phyloP scores from a whole-genome alignment of 768 basidiomycete species.

The Mycena venus region DNA sequence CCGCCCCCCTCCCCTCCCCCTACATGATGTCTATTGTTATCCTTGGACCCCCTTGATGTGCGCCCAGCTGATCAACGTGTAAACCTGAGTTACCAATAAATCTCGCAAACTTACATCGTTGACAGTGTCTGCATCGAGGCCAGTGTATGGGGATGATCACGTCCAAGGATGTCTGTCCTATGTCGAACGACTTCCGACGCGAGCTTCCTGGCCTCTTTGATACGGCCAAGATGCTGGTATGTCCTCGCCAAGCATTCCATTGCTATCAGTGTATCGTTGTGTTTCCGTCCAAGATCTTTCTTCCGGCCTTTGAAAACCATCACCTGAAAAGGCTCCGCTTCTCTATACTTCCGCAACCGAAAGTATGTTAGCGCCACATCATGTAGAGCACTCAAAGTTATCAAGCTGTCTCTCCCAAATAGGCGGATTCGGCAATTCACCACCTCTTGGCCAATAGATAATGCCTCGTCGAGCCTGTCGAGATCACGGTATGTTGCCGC shows the following conservation, averaged over 20 bases:
- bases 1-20: too few species aligned
- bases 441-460: neutral
- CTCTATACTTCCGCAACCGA: neutral
- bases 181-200: too few species aligned
- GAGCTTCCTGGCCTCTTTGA: too few species aligned
- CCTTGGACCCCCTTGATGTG: too few species aligned
- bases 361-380: neutral
- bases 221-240: neutral
- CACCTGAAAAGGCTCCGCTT: neutral
- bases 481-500: neutral
- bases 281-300: neutral
- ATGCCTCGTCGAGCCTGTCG: neutral
- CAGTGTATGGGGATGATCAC: neutral
- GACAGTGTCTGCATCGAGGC: neutral
- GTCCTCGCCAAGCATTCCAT: conserved; percentile 7
- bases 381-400: neutral
- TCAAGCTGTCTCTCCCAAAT: neutral
- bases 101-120: neutral
- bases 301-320: neutral
- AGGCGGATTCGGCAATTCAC: neutral
- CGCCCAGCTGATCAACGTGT: too few species aligned
- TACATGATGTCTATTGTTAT: too few species aligned
- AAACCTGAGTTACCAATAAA: too few species aligned
- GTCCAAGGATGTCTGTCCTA: too few species aligned
- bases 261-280: conserved; percentile 1